A percentile compares a stretch with the other conserved stretches of the same genome.
These are phyloP conservation scores for Coniochaeta sp. DNA, from an alignment of 2,329 filamentous ascomycete genomes.

Conservation along the genomic window DNA sequence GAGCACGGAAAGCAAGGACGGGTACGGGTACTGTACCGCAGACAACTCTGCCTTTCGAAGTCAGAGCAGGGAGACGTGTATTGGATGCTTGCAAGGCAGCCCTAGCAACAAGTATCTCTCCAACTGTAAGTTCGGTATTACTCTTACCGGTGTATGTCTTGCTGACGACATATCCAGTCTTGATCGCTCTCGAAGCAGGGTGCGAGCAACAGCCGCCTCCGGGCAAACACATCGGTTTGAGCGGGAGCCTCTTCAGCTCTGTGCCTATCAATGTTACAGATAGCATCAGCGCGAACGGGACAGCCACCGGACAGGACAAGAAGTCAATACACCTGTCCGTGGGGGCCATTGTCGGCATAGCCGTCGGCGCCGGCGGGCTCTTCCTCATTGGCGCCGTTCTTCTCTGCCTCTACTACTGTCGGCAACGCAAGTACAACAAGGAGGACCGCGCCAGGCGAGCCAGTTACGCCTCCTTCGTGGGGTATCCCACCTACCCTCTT, in stretches of 20 bases:
- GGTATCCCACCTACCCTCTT: slow-evolving; percentile 6
- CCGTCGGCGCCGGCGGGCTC: slow-evolving; percentile 35
- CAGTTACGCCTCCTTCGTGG: slow-evolving; percentile 9
- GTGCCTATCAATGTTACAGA: neutral
- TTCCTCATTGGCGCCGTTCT: slow-evolving; percentile 35
- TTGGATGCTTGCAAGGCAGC: neutral
- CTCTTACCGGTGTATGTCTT: neutral
- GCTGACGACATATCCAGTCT: neutral
- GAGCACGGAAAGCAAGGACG: neutral
- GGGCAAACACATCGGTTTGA: neutral
- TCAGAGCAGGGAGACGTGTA: slow-evolving; percentile 1
- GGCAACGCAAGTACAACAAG: slow-evolving; percentile 27
- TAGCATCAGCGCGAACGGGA: neutral
- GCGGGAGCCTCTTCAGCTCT: neutral
- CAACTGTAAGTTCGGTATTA: neutral
- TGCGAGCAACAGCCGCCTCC: neutral
- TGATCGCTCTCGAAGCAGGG: neutral
- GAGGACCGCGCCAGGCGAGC: slow-evolving; percentile 17
- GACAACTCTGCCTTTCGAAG: neutral
- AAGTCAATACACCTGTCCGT: neutral
- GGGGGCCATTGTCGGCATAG: slow-evolving; percentile 47
- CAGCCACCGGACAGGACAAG: neutral
- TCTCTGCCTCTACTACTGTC: slow-evolving; percentile 40
- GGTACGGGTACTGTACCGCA: neutral
- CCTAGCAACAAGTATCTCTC: slow-evolving; percentile 1